Base-by-base conservation (phyloP, 2,329 filamentous ascomycete genomes). In the Cladophialophora yegresii region DNA sequence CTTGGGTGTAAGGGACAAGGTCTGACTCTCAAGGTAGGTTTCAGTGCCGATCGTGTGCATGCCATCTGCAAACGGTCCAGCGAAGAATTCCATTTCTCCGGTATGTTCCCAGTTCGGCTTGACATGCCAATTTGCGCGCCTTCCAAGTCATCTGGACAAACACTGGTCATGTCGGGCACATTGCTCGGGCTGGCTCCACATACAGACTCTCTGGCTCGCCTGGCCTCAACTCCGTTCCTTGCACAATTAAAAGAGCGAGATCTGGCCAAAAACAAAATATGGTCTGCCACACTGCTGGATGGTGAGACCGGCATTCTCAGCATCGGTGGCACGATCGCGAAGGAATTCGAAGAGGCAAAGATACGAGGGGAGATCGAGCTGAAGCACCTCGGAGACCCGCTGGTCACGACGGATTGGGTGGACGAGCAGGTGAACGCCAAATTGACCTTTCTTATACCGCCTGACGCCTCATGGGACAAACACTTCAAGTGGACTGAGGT, bases 401-500 rank as follows among this genome's bases (percentile, higher is more conserved):
- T 51, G 9, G 64, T 64, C 9, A 63, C 62, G 23, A 16, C 62
- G 8, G 33, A 68, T 16, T 67, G 66, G 67, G 49, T 68, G 36
- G 16, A 66, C 30, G 56, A 66, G 36, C 61, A 67, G 62, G 64
- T 66, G 51, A 53, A 69, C 9, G 43, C 43, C n/a, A 63, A 62
- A 36, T 55, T 71, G 22, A 30, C 56, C 5, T 23, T 58, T 5
- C 53, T 62, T 10, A 61, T 69, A 28, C 50, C 40, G 3, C 33
- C 53, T 47, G 59, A 58, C 13, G 20, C 56, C 23, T 60, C 69
- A 9, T 65, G 64, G 64, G 63, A 71, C 33, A 54, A 67, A 3
- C 70, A 69, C 33, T 76, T 73, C 71, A 71, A 70, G 49, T 76
- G 73, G 74, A 72, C 64, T 3, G 61, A 71, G 16, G 67, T 73